Conservation (phyloP, 2,329 filamentous ascomycete genomes). For the Penicillium glabrum region DNA sequence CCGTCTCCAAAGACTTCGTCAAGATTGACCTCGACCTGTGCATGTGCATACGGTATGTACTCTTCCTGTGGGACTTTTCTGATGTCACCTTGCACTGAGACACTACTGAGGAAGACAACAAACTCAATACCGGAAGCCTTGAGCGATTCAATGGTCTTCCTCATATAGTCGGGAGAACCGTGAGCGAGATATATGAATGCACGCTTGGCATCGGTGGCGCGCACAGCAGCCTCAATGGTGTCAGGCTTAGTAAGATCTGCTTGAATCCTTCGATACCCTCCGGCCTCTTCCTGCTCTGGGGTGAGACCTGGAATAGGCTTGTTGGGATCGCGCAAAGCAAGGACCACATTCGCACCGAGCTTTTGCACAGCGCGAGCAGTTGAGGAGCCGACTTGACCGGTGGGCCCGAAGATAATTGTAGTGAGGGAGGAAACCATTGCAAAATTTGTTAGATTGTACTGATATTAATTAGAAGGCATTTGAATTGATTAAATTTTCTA, state of each 20-base stretch:
- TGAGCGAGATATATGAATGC: constrained; percentile 51
- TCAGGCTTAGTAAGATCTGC: constrained; percentile 49
- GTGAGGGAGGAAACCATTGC: background rate
- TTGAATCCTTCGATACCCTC: constrained; percentile 38
- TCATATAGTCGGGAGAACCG: constrained; percentile 41
- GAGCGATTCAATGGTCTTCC: constrained; percentile 42
- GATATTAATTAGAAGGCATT: too few species aligned
- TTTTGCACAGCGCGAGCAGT: constrained; percentile 34
- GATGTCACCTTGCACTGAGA: constrained; percentile 30
- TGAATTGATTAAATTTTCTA: too few species aligned
- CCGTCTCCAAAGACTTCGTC: constrained; percentile 41
- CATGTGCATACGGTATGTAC: constrained; percentile 44
- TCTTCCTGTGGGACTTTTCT: constrained; percentile 26
- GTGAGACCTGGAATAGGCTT: constrained; percentile 44
- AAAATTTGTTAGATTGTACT: too few species aligned
- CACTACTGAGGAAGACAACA: constrained; percentile 50
- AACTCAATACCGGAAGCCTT: constrained; percentile 47
- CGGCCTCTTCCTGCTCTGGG: constrained; percentile 27
- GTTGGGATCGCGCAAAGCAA: constrained; percentile 49
- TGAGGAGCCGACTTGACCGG: constrained; percentile 46
- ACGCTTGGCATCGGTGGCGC: constrained; percentile 39
- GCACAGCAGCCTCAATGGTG: constrained; percentile 42
- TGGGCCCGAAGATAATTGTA: constrained; percentile 52
- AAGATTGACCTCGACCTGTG: constrained; percentile 46
- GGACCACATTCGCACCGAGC: constrained; percentile 45